Conservation (phyloP, 2,329 filamentous ascomycete genomes). For the Neonectria sp. region DNA sequence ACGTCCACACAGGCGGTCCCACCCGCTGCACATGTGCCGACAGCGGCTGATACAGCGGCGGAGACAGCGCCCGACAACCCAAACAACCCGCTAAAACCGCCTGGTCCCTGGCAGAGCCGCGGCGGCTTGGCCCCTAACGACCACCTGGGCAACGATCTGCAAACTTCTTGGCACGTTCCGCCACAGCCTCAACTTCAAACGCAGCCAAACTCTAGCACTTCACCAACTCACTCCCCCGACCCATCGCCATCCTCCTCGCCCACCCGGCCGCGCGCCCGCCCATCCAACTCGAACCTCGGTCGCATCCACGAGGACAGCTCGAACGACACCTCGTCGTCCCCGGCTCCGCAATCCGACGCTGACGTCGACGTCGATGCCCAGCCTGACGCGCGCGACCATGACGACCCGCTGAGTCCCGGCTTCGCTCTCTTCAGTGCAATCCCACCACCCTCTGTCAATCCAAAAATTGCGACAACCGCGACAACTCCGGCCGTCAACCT, state of each 20-base stretch:
- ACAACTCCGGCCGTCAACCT: constrained; percentile 58
- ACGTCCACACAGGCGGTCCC: constrained; percentile 34
- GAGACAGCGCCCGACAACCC: constrained; percentile 32
- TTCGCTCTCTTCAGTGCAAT: constrained; percentile 40
- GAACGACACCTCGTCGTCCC: constrained; percentile 31
- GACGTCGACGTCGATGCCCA: constrained; percentile 39
- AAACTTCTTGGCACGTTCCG: constrained; percentile 32
- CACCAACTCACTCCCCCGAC: constrained; percentile 38
- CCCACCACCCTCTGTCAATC: constrained; percentile 32
- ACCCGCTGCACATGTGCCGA: constrained; percentile 38
- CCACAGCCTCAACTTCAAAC: constrained; percentile 39
- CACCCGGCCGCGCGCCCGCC: constrained; percentile 37
- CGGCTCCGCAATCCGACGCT: constrained; percentile 36
- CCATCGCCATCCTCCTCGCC: constrained; percentile 39
- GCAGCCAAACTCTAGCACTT: constrained; percentile 37
- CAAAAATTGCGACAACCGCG: constrained; percentile 38
- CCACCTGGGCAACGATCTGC: constrained; percentile 42
- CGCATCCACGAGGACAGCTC: constrained; percentile 45
- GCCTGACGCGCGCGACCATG: constrained; percentile 44
- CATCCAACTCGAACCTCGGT: constrained; percentile 44
- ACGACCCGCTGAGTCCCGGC: constrained; percentile 47
- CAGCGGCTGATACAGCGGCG: constrained; percentile 31
- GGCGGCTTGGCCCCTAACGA: constrained; percentile 43
- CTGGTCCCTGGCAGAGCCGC: constrained; percentile 41
- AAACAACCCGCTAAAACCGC: constrained; percentile 41